A percentile compares a stretch with the other conserved stretches of the same genome.
These are phyloP conservation scores for Fusarium devonianum DNA, from an alignment of 2,329 filamentous ascomycete species.

Conservation along the genomic window DNA sequence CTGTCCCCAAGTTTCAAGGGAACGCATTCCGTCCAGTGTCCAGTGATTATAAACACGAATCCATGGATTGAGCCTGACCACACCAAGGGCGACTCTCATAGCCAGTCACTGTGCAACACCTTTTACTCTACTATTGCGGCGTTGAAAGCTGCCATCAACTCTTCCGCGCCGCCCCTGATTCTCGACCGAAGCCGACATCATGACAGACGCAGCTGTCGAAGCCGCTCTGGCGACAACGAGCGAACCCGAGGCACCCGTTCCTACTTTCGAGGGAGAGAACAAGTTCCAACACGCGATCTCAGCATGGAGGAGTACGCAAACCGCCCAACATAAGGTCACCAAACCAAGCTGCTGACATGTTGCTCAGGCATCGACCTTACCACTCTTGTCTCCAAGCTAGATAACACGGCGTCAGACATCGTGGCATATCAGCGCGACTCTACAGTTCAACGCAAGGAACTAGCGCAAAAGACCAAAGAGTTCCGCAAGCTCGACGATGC, in stretches of 20 bases:
- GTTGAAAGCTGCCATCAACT: slow-evolving; percentile 28
- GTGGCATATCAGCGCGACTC: slow-evolving; percentile 92
- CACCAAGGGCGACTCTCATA: slow-evolving; percentile 16
- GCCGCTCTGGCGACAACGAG: slow-evolving; percentile 37
- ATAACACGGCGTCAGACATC: slow-evolving; percentile 93
- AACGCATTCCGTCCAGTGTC: slow-evolving; percentile 37
- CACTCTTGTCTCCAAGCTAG: slow-evolving; percentile 81
- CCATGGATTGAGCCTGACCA: slow-evolving; percentile 22
- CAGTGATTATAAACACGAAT: slow-evolving; percentile 7
- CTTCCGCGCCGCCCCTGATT: slow-evolving; percentile 19
- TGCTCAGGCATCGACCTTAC: slow-evolving; percentile 82
- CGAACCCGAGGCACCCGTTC: slow-evolving; percentile 38
- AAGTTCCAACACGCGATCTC: slow-evolving; percentile 97
- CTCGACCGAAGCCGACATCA: slow-evolving; percentile 29
- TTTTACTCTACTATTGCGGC: slow-evolving; percentile 4
- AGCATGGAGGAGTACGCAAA: slow-evolving; percentile 83
- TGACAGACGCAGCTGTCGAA: slow-evolving; percentile 46
- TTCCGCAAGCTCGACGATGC: slow-evolving; percentile 93
- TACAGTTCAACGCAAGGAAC: slow-evolving; percentile 93
- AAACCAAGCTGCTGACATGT: slow-evolving; percentile 26
- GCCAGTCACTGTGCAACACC: slow-evolving; percentile 9
- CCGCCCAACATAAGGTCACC: background rate
- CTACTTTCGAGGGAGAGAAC: slow-evolving; percentile 69
- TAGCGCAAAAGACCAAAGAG: slow-evolving; percentile 99
- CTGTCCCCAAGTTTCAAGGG: slow-evolving; percentile 31